These are phyloP conservation scores for Xylaria polymorpha DNA, from an alignment of 2,329 filamentous ascomycete genomes.

Conservation along the genomic window DNA sequence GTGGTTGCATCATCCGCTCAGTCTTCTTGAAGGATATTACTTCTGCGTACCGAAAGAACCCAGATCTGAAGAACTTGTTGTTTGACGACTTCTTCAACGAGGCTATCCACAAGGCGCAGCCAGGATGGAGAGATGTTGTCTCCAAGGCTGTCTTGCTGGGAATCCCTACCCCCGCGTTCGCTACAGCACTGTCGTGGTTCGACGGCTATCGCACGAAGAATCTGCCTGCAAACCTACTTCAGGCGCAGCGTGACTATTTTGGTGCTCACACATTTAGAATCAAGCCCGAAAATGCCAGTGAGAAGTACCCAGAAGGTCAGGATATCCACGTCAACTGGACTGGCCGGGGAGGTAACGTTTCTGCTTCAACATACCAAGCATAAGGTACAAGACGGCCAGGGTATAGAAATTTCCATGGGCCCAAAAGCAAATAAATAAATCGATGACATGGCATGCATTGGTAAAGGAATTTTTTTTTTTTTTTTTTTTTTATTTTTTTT, in stretches of 20 bases:
- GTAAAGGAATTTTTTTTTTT: slow-evolving; percentile 35
- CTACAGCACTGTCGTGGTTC: slow-evolving; percentile 97
- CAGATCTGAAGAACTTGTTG: slow-evolving; percentile 95
- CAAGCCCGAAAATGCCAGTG: slow-evolving; percentile 82
- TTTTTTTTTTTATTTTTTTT: slow-evolving; percentile 41
- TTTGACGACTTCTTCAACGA: slow-evolving; percentile 99
- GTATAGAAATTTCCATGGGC: slow-evolving; percentile 22
- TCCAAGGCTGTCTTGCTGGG: slow-evolving; percentile 92
- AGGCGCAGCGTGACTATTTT: slow-evolving; percentile 99
- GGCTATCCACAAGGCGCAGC: slow-evolving; percentile 96
- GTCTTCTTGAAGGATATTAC: slow-evolving; percentile 99
- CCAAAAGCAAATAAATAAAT: slow-evolving; percentile 35
- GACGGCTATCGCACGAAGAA: slow-evolving; percentile 98
- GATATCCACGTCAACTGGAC: slow-evolving; percentile 99
- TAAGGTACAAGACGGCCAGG: slow-evolving; percentile 59
- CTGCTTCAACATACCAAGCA: slow-evolving; percentile 96
- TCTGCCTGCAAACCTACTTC: slow-evolving; percentile 96
- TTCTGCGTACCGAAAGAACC: slow-evolving; percentile 91
- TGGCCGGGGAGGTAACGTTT: slow-evolving; percentile 95
- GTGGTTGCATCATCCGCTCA: slow-evolving; percentile 99
- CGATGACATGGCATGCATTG: slow-evolving; percentile 37
- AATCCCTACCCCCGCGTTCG: slow-evolving; percentile 96
- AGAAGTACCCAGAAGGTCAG: slow-evolving; percentile 84
- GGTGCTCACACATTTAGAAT: slow-evolving; percentile 91
- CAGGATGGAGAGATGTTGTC: slow-evolving; percentile 90